Base-by-base conservation (phyloP, 352 stramenopile genomes). In the Pythium rishiriense region DNA sequence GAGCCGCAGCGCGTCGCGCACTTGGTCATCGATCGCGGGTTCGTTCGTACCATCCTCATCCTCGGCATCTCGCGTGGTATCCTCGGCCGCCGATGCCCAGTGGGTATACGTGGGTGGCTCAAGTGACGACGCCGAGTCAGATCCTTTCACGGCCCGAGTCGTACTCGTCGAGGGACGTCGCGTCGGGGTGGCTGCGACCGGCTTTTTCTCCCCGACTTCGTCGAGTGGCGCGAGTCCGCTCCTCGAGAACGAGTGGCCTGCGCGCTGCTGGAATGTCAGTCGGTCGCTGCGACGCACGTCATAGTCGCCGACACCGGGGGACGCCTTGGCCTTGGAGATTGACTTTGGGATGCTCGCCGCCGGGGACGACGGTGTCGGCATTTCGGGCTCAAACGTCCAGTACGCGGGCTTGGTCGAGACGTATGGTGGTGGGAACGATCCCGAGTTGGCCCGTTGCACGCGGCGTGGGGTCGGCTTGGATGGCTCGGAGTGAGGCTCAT, bases 221-320 rank as follows among this genome's bases (percentile, higher is more conserved):
- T 61, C 29, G 25, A 66, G 26, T 25, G 35, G 33, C 48, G 8
- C 41, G 54, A 57, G 64, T 15, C 24, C 29, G 35, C n/a, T 48
- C 19, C 64, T 70, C 11, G 65, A 57, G 50, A 88, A 90, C 17
- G 75, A 83, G 51, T 70, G 71, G 11, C 73, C 73, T 14, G 61
- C 56, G 42, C 62, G 57, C 43, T 79, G 73, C 26, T 75, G 71
- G 42, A 82, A 83, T 12, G 63, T 84, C n/a, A 78, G 56, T 22
- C 55, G 75, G 7, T 88, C 75, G n/a, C 77, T 72, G 2, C 72
- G 67, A 8, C 70, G 37, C 15, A 87, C 56, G 48, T 90, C 70
- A 47, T 90, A 90, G 48, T 64, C 61, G 3, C 81, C 75, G n/a
- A 86, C 78, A 24, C 78, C 76, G 68, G 59, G 48, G 4, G 61